These are phyloP conservation scores for Pleurotus ostreatus DNA, from an alignment of 768 basidiomycete genomes.

Conservation along the genomic window DNA sequence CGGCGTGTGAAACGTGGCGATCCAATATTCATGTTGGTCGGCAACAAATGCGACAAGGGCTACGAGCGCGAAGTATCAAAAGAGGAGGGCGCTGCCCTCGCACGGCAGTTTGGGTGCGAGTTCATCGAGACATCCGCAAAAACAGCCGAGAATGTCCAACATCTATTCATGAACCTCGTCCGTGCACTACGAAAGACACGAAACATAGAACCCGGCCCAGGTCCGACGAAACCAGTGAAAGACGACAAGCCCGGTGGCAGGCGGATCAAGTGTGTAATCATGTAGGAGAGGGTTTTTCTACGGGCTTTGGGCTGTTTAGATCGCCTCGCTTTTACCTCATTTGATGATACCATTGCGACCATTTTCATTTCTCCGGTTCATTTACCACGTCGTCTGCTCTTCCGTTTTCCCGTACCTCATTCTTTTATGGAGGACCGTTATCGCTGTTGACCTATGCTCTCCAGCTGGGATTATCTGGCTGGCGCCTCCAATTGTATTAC, in stretches of 20 bases:
- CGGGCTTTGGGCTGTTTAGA: conserved; percentile 66
- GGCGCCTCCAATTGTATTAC: neutral
- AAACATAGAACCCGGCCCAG: conserved; percentile 46
- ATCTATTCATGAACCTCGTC: conserved; percentile 84
- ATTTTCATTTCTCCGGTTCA: conserved; percentile 14
- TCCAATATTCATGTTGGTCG: conserved; percentile 90
- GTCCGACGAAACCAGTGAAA: conserved; percentile 36
- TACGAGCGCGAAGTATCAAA: conserved; percentile 87
- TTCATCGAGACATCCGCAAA: conserved; percentile 98
- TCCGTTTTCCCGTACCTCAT: conserved; percentile 21
- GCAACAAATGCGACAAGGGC: conserved; percentile 94
- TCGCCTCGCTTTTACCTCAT: conserved; percentile 63
- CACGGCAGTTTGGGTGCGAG: conserved; percentile 82
- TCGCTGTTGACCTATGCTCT: neutral
- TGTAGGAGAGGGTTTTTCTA: conserved; percentile 58
- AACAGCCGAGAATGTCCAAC: conserved; percentile 89
- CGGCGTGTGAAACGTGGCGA: conserved; percentile 80
- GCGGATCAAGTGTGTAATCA: conserved; percentile 66
- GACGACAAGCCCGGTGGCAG: conserved; percentile 36
- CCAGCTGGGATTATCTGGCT: conserved; percentile 3
- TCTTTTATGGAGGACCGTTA: conserved; percentile 18
- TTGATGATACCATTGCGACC: conserved; percentile 75
- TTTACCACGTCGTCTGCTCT: conserved; percentile 11
- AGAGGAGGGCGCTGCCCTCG: conserved; percentile 83
- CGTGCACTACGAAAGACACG: conserved; percentile 74